A percentile compares a stretch with the other conserved stretches of the same genome.
Evolutionary conservation across 1,284 basidiomycete species (phyloP).

Genomic region (Trametes pubescens): DNA sequence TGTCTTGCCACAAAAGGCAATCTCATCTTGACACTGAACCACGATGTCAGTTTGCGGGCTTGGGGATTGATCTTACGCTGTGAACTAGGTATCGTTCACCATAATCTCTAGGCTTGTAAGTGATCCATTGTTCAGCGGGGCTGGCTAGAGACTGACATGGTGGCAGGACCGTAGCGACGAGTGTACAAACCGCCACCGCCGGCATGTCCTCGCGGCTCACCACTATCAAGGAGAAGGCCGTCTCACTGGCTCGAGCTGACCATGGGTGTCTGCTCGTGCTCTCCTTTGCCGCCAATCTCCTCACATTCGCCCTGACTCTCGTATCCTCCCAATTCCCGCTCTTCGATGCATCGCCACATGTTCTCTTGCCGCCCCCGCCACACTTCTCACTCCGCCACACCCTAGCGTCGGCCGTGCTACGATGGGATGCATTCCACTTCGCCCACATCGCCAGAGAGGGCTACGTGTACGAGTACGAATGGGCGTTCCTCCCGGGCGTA

Average conservation of each 20-base stretch:
- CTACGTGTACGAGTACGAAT: slow-evolving; percentile 84
- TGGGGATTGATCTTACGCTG: no score
- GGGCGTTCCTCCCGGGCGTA: slow-evolving; percentile 87
- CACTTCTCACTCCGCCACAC: slow-evolving; percentile 19
- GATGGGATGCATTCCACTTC: slow-evolving; percentile 95
- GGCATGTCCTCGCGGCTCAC: not conserved
- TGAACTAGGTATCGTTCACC: no score
- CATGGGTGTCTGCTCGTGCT: slow-evolving; percentile 2
- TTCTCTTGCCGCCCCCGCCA: slow-evolving; percentile 38
- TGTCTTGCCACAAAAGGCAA: no score
- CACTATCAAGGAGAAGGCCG: not conserved
- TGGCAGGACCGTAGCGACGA: no score
- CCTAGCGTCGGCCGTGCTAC: slow-evolving; percentile 53
- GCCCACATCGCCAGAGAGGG: slow-evolving; percentile 66
- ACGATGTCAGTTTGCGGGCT: no score
- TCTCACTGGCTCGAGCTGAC: not conserved
- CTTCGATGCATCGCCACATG: slow-evolving; percentile 57
- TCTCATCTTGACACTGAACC: no score
- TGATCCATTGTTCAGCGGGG: no score
- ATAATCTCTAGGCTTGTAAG: no score
- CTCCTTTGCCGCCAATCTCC: slow-evolving; percentile 11
- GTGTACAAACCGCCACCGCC: no score
- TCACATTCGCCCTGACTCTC: slow-evolving; percentile 39
- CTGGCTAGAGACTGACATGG: no score
- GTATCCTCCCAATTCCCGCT: slow-evolving; percentile 44